These are phyloP conservation scores for Onygenales sp. DNA, from an alignment of 2,329 filamentous ascomycete genomes.

Conservation along the genomic window DNA sequence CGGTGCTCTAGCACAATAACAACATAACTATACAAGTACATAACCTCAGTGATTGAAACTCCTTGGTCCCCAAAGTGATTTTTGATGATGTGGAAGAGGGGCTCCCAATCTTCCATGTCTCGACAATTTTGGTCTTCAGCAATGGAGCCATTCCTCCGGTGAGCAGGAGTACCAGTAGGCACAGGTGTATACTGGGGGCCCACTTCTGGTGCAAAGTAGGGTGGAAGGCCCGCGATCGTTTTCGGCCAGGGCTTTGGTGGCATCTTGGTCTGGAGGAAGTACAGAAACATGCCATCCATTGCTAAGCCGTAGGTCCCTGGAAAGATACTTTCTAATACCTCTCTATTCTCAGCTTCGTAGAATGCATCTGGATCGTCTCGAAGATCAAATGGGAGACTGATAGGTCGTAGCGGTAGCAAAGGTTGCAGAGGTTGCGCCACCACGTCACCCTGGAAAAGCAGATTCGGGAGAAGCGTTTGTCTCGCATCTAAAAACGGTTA, in stretches of 20 bases:
- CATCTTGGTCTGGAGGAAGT: not conserved
- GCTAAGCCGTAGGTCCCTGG: not conserved
- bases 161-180: not conserved
- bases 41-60: too few species aligned
- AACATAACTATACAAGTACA: too few species aligned
- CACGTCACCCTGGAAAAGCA: too few species aligned
- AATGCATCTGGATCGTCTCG: not conserved
- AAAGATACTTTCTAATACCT: not conserved
- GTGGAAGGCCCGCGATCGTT: slow-evolving; percentile 15
- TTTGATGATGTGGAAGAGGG: too few species aligned
- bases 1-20: too few species aligned
- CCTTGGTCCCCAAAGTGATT: too few species aligned
- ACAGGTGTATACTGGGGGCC: too few species aligned
- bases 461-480: too few species aligned
- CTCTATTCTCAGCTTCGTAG: not conserved
- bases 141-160: not conserved
- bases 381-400: not conserved
- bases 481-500: too few species aligned
- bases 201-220: slow-evolving; percentile 3
- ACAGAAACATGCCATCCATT: slow-evolving; percentile 1
- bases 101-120: too few species aligned
- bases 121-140: not conserved
- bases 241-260: slow-evolving; percentile 13
- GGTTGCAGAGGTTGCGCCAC: too few species aligned
- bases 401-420: too few species aligned